Evolutionary conservation across 129 eudicot genomes (phyloP).

Genomic region (Flaveria ramosissima): DNA sequence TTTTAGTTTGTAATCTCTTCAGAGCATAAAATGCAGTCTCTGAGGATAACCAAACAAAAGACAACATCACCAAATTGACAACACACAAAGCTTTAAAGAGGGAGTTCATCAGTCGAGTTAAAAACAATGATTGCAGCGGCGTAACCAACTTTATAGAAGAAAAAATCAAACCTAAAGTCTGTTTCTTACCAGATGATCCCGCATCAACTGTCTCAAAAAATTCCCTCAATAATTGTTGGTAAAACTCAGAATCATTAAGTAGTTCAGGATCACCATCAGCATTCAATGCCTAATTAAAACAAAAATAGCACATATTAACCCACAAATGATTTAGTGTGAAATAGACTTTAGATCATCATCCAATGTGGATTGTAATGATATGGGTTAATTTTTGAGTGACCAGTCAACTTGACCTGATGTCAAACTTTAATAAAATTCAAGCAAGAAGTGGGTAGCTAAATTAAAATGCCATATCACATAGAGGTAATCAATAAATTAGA

Average conservation of each 20-base stretch:
- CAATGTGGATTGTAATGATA: neutral
- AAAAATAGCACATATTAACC: neutral
- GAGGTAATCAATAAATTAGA: neutral
- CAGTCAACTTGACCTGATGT: too few species aligned
- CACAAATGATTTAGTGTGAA: conserved; percentile 7
- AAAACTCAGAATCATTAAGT: conserved; percentile 82
- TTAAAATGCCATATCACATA: neutral
- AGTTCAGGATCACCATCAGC: conserved; percentile 89
- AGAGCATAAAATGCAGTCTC: conserved; percentile 83
- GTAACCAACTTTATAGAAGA: neutral
- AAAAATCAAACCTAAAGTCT: neutral
- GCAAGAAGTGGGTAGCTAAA: neutral
- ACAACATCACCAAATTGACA: neutral
- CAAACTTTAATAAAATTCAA: too few species aligned
- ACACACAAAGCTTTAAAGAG: neutral
- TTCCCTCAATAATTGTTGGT: conserved; percentile 84
- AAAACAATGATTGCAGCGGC: neutral
- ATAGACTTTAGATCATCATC: neutral
- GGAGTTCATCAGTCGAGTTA: neutral
- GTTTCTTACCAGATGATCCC: conserved; percentile 70
- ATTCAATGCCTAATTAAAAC: conserved; percentile 40
- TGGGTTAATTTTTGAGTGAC: too few species aligned
- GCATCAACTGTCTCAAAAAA: conserved; percentile 81
- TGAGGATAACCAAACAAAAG: conserved; percentile 29
- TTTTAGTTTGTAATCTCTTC: conserved; percentile 79